Evolutionary conservation across 2,329 filamentous ascomycete species (phyloP), one percentile per base, ranked within the genome.

Genomic region (Colletotrichum sp.): DNA sequence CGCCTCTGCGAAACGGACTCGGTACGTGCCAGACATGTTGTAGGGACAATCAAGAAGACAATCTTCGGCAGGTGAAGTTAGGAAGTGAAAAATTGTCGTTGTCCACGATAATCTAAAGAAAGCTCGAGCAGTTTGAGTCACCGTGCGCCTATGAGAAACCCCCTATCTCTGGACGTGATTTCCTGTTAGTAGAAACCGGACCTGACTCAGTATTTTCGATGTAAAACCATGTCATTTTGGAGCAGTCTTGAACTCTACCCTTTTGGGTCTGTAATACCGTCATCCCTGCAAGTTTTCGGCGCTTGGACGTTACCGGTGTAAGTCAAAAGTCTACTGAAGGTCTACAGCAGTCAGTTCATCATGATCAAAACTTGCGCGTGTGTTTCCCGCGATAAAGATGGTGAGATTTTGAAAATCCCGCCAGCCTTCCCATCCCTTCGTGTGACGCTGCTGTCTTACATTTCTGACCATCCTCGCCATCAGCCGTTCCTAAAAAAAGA

Each of bases 1-100:
- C n/a, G 44, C 44, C 44, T 22, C 44, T 52, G 44, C n/a, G n/a
- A 22, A 52, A 22, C n/a, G 10, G 44, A 52, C 44, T 52, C 10
- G 44, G 44, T 52, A 52, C 44, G 44, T 52, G 44, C 44, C n/a
- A 52, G n/a, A 22, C 44, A 52, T 52, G 6, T 13, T 52, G 44
- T 3, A 13, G 3, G 2, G 16, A 4, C n/a, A 52, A 22, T 22
- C 0, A 13, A 52, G 10, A 48, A 2, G 10, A 5, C n/a, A 22
- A 8, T 12, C 22, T 52, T 22, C n/a, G n/a, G 12, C 12, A 9
- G 12, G n/a, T 12, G n/a, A 52, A 52, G 44, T 52, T 22, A 3
- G 12, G 44, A 52, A 52, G 6, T 13, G 10, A 52, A 13, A 52
- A 52, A 8, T 13, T 24, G 44, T 22, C 44, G 10, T 22, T 12